Percentiles rank a stretch among this genome's conserved stretches.
Evolutionary conservation across 257 asterid genomes (phyloP).

Genomic region (Solanum ossicruentum): DNA sequence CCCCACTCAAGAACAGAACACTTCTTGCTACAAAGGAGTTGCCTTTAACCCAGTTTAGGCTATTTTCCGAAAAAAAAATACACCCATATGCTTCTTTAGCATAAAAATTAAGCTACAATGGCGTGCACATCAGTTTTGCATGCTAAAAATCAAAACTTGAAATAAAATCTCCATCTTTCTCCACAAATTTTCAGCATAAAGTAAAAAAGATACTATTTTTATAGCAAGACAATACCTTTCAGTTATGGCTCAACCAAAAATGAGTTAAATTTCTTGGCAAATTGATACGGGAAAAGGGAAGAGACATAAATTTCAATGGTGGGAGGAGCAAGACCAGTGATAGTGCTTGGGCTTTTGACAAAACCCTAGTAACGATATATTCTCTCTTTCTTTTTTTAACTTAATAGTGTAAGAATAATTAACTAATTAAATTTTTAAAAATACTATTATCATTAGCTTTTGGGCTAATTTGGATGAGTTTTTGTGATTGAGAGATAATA

Average conservation of each 20-base stretch:
- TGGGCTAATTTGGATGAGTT: not conserved
- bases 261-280: not conserved
- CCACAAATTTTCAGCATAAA: not conserved
- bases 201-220: not conserved
- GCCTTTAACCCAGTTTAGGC: not conserved
- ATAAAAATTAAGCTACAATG: not conserved
- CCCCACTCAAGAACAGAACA: not conserved
- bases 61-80: not conserved
- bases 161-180: not conserved
- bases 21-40: not conserved
- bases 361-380: not conserved
- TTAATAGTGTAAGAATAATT: not conserved
- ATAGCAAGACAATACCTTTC: not conserved
- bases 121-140: not conserved
- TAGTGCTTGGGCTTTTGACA: not conserved
- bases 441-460: not conserved
- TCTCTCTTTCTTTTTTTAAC: not conserved
- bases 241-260: not conserved
- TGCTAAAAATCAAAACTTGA: not conserved
- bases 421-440: not conserved
- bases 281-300: not conserved
- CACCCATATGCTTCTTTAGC: not conserved
- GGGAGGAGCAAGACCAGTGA: not conserved
- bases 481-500: not conserved
- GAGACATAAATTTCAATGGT: not conserved